Evolutionary conservation across 441 rosid genomes (phyloP), one percentile per base, ranked within the genome.

Genomic region (Adansonia grandidieri): DNA sequence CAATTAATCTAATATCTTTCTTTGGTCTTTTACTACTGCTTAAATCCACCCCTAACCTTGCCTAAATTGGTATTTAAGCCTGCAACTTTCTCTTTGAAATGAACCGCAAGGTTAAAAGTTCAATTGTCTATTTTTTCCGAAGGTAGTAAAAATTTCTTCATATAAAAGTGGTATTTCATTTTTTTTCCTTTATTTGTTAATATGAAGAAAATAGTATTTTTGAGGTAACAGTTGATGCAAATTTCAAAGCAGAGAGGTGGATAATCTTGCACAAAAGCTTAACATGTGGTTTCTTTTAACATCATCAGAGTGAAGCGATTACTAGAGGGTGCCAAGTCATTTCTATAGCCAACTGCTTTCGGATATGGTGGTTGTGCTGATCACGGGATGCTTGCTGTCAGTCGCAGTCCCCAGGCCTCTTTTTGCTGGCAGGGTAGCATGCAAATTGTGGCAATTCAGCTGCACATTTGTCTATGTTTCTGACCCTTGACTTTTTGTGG

Each of bases 301-400:
- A 53, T 71, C 48, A 32, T 14, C 75, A 57, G 42, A 28, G 62
- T 9, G 15, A 71, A 32, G 62, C 2, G 51, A 44, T 68, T 13
- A 68, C 37, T 19, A 45, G 56, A 68, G 2, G 63, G 10, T 71
- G 75, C 75, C 75, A 71, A 32, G 63, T 32, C 54, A 6, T 32
- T 37, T 2, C 5, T 17, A 5, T 6, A 32, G 17, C 48, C 75
- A 71, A 53, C 63, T 53, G 63, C 47, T 32, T 71, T 71, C 1
- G 51, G 63, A 3, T 71, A 32, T 9, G 75, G 62, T 71, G 63
- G 75, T 53, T 71, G 63, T 32, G 63, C 28, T n/a, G 28, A 71
- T 71, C 75, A 71, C 75, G 75, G 62, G 75, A 54, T 37, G 75
- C 58, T n/a, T 71, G 75, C 48, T 28, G 5, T 10, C n/a, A 17